A percentile compares a stretch with the other conserved stretches of the same genome.
phyloP scores from a whole-genome alignment of 805 yeast genomes.

The Candida argentea region DNA sequence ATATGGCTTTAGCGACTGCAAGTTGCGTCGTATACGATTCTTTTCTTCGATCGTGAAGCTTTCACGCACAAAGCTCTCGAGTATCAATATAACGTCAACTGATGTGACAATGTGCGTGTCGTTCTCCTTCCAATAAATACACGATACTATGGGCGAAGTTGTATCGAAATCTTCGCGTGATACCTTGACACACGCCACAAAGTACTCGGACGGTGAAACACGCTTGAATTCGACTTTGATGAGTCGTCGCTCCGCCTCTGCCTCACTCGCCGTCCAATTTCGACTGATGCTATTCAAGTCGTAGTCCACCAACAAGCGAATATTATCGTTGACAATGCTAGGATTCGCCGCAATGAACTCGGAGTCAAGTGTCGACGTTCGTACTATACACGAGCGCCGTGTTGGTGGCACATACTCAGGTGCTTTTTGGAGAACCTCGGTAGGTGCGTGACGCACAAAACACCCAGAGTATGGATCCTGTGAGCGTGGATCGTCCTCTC shows the following conservation, averaged over 20 bases:
- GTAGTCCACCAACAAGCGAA: conserved; percentile 17
- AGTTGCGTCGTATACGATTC: conserved; percentile 56
- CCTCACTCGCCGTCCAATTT: conserved; percentile 40
- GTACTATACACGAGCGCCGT: conserved; percentile 4
- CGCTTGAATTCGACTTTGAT: conserved; percentile 35
- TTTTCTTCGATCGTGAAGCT: conserved; percentile 57
- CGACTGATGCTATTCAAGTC: conserved; percentile 26
- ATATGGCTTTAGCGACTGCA: conserved; percentile 52
- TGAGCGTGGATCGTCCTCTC: too few species aligned
- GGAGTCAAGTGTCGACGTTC: conserved; percentile 17
- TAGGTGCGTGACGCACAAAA: too few species aligned
- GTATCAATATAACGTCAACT: conserved; percentile 48
- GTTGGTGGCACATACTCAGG: background rate
- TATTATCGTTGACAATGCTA: conserved; percentile 15
- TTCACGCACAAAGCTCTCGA: conserved; percentile 48
- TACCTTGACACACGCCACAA: conserved; percentile 27
- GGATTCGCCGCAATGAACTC: conserved; percentile 10
- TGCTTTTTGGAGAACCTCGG: too few species aligned
- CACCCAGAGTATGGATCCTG: too few species aligned
- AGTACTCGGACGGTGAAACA: conserved; percentile 18
- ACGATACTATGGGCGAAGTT: conserved; percentile 41
- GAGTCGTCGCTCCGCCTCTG: conserved; percentile 32
- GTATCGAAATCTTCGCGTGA: conserved; percentile 23
- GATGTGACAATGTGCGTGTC: conserved; percentile 46
- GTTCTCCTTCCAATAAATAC: conserved; percentile 47